Percentiles rank a stretch among this genome's conserved stretches.
Conservation (phyloP, 805 yeast species). For the Danielozyma ontarioensis region DNA sequence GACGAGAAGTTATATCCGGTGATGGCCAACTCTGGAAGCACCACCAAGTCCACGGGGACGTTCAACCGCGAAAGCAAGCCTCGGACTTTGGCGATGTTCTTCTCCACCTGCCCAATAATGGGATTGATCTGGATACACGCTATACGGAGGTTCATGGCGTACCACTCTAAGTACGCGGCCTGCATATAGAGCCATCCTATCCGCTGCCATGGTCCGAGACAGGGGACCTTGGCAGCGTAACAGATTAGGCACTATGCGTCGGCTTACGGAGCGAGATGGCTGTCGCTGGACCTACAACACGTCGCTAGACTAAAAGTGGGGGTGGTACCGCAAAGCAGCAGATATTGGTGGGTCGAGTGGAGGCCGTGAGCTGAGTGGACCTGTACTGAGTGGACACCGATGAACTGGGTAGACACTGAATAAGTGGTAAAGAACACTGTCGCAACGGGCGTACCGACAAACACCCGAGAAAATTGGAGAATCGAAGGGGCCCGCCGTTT, state of each 20-base stretch:
- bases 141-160: conserved; percentile 44
- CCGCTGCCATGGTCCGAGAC: background rate
- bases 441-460: too few species aligned
- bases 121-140: conserved; percentile 72
- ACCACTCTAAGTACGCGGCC: conserved; percentile 4
- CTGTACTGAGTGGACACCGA: too few species aligned
- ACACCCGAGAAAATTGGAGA: too few species aligned
- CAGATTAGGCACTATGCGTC: background rate
- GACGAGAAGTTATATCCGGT: conserved; percentile 74
- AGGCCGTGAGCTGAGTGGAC: too few species aligned
- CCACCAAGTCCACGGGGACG: conserved; percentile 54
- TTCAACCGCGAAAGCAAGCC: conserved; percentile 25
- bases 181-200: too few species aligned
- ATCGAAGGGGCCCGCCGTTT: too few species aligned
- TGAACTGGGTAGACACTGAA: too few species aligned
- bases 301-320: too few species aligned
- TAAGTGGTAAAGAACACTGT: too few species aligned
- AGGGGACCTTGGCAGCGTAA: background rate
- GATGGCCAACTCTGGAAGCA: conserved; percentile 79
- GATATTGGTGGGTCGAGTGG: too few species aligned
- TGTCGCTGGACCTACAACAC: too few species aligned
- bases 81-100: conserved; percentile 47
- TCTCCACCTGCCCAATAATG: conserved; percentile 50
- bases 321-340: too few species aligned
- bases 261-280: background rate